Percentiles rank a stretch among this genome's conserved stretches.
phyloP scores from a whole-genome alignment of 306 rosid species.

The Lathyrus aphaca region DNA sequence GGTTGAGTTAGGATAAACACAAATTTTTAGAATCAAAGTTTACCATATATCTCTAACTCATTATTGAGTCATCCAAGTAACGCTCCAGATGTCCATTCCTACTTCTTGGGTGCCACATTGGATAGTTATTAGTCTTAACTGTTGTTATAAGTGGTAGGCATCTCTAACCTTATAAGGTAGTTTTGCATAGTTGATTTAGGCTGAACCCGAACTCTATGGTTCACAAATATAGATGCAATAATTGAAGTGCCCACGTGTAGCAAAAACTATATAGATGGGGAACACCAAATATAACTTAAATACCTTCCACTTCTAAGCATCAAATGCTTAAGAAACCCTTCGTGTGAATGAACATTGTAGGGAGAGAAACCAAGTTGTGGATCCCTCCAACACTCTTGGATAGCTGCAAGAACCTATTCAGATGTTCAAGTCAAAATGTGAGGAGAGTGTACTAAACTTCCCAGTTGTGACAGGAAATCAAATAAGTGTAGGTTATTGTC shows the following conservation, averaged over 20 bases:
- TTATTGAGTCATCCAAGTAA: neutral
- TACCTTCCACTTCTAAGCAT: conserved; percentile 97
- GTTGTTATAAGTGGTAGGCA: neutral
- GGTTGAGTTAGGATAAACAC: neutral
- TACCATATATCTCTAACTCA: neutral
- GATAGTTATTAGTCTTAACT: neutral
- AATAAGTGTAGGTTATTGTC: conserved; percentile 8
- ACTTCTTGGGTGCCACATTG: neutral
- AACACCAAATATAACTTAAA: conserved; percentile 25
- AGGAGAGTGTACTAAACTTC: conserved; percentile 46
- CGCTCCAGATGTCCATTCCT: neutral
- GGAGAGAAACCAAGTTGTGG: conserved; percentile 79
- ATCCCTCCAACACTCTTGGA: conserved; percentile 93
- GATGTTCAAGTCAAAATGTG: conserved; percentile 41
- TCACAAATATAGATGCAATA: conserved; percentile 8
- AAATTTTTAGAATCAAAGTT: neutral
- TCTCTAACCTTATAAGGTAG: neutral
- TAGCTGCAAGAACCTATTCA: conserved; percentile 75
- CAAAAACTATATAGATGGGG: conserved; percentile 1
- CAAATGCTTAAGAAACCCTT: conserved; percentile 91
- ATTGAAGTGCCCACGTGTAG: conserved; percentile 17
- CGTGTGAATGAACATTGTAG: conserved; percentile 73
- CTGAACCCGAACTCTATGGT: neutral
- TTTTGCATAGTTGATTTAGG: neutral
- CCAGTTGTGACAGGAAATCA: conserved; percentile 2